phyloP scores from a whole-genome alignment of 2,329 filamentous ascomycete genomes.

The Hypoxylon sp. region DNA sequence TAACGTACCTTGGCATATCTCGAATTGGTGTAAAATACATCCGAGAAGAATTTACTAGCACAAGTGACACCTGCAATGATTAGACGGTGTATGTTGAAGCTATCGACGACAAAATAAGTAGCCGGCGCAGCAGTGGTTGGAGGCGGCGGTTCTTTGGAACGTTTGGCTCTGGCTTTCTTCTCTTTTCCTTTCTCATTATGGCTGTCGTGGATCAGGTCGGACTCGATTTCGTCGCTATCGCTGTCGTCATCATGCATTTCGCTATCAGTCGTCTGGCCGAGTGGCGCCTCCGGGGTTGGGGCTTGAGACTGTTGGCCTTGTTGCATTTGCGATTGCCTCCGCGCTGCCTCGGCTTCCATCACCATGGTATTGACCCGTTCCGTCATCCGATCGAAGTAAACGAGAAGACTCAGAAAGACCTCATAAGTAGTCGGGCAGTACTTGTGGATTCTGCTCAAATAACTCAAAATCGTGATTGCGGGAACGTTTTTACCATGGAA shows the following conservation, averaged over 20 bases:
- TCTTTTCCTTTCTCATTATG: constrained; percentile 58
- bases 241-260: constrained; percentile 56
- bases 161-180: constrained; percentile 49
- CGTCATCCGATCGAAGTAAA: constrained; percentile 99
- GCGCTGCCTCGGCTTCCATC: constrained; percentile 73
- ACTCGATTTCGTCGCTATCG: constrained; percentile 63
- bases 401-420: constrained; percentile 93
- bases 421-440: constrained; percentile 99
- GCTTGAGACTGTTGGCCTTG: constrained; percentile 49
- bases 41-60: constrained; percentile 98
- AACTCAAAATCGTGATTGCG: constrained; percentile 96
- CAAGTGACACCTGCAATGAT: constrained; percentile 98
- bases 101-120: constrained; percentile 92
- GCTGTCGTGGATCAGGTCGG: constrained; percentile 66
- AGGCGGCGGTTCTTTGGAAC: constrained; percentile 32
- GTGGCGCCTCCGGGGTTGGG: constrained; percentile 21
- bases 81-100: constrained; percentile 97
- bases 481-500: constrained; percentile 99
- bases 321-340: constrained; percentile 57
- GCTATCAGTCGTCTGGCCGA: constrained; percentile 50
- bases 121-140: constrained; percentile 55
- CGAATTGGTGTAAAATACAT: constrained; percentile 99
- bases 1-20: constrained; percentile 93
- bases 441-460: constrained; percentile 95
- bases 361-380: constrained; percentile 91